Percentiles rank a stretch among this genome's conserved stretches.
Evolutionary conservation across 805 yeast species (phyloP).

Genomic region (Phaffomyces thermotolerans): DNA sequence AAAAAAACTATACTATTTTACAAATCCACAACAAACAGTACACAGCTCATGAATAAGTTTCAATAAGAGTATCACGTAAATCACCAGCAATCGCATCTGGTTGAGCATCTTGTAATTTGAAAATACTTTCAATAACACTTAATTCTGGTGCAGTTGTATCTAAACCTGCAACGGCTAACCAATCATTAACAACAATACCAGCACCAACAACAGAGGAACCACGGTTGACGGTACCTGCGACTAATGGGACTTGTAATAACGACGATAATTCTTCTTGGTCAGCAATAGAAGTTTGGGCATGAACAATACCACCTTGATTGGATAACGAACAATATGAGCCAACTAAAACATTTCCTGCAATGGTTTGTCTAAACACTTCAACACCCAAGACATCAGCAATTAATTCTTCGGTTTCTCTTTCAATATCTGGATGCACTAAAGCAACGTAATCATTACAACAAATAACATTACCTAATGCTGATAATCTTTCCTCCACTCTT

Average conservation of each 20-base stretch:
- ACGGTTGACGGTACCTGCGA: constrained; percentile 97
- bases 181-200: constrained; percentile 97
- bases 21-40: neutral
- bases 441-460: constrained; percentile 99
- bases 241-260: constrained; percentile 91
- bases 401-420: constrained; percentile 97
- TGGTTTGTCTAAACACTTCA: constrained; percentile 98
- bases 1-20: neutral
- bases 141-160: constrained; percentile 99
- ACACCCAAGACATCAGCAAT: constrained; percentile 98
- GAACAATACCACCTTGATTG: constrained; percentile 97
- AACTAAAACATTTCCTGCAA: constrained; percentile 95
- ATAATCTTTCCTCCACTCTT: constrained; percentile 94
- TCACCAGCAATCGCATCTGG: constrained; percentile 80
- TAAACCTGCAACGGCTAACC: constrained; percentile 94
- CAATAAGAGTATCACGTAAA: constrained; percentile 87
- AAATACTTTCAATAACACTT: constrained; percentile 93
- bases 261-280: constrained; percentile 98
- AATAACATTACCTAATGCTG: constrained; percentile 95
- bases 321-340: constrained; percentile 94
- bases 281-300: constrained; percentile 94
- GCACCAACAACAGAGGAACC: constrained; percentile 98
- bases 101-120: constrained; percentile 85
- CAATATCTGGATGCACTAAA: constrained; percentile 97
- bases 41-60: constrained; percentile 75